Conservation (phyloP, 139 green algal genomes). For the Nannochloris sp. region DNA sequence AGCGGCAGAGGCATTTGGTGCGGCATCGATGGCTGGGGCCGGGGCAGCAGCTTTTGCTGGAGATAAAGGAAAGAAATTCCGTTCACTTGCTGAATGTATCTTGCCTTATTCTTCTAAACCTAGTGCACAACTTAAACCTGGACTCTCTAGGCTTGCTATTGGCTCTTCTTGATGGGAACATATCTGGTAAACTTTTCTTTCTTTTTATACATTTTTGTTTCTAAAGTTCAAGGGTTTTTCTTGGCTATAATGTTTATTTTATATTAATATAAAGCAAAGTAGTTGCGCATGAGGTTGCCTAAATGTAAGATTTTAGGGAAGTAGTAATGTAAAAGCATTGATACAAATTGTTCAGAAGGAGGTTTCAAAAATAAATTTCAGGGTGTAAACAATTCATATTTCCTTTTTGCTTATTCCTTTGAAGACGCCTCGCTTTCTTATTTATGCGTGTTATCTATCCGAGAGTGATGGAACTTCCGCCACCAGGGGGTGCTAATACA, state of each 20-base stretch:
- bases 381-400: too few relatives aligned
- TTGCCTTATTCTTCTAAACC: too few relatives aligned
- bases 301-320: not conserved
- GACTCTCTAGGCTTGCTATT: not conserved
- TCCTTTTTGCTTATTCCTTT: too few relatives aligned
- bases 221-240: too few relatives aligned
- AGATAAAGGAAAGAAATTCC: too few relatives aligned
- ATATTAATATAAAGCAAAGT: not conserved
- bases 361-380: too few relatives aligned
- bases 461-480: constrained; percentile 15
- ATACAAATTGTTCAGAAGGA: not conserved
- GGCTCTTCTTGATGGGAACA: not conserved
- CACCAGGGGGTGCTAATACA: constrained; percentile 71
- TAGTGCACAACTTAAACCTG: too few relatives aligned
- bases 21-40: not conserved
- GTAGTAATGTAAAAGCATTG: too few relatives aligned
- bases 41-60: not conserved
- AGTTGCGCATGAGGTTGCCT: not conserved
- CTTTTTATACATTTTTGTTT: too few relatives aligned
- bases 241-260: not conserved
- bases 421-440: too few relatives aligned
- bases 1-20: not conserved
- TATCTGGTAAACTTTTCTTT: too few relatives aligned
- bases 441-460: constrained; percentile 12
- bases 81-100: too few relatives aligned